Conservation (phyloP, 768 basidiomycete genomes). For the Heimioporus sp. region DNA sequence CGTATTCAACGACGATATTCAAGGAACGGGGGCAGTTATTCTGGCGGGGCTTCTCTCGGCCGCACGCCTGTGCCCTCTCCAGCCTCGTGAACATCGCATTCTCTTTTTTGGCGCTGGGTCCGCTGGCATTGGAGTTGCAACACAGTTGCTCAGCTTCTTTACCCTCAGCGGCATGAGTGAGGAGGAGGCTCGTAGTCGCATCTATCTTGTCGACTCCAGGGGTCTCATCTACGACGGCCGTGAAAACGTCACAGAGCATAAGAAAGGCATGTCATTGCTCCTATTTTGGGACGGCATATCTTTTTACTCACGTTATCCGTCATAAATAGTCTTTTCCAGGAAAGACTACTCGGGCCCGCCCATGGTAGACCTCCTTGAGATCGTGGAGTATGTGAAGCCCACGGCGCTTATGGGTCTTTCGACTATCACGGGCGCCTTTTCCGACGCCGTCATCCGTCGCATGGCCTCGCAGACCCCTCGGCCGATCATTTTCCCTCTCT, state of each 20-base stretch:
- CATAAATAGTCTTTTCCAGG: slow-evolving; percentile 71
- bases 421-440: slow-evolving; percentile 85
- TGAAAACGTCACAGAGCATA: slow-evolving; percentile 74
- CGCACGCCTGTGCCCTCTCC: slow-evolving; percentile 65
- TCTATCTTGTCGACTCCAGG: slow-evolving; percentile 86
- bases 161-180: slow-evolving; percentile 71
- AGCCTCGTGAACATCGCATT: slow-evolving; percentile 74
- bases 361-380: slow-evolving; percentile 70
- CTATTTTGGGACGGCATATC: background rate
- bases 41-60: slow-evolving; percentile 90
- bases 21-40: slow-evolving; percentile 89
- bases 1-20: slow-evolving; percentile 90
- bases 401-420: slow-evolving; percentile 89
- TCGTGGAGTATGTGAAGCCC: slow-evolving; percentile 79
- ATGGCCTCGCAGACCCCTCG: slow-evolving; percentile 80
- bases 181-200: slow-evolving; percentile 71
- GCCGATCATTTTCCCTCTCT: slow-evolving; percentile 92
- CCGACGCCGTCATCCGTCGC: slow-evolving; percentile 59
- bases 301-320: background rate
- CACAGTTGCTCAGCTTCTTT: slow-evolving; percentile 88
- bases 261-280: slow-evolving; percentile 56
- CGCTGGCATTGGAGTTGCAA: slow-evolving; percentile 90
- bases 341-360: slow-evolving; percentile 76
- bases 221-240: slow-evolving; percentile 80
- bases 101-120: slow-evolving; percentile 93